Conservation (phyloP, 176 grass and related monocot species). For the Bromus sterilis region DNA sequence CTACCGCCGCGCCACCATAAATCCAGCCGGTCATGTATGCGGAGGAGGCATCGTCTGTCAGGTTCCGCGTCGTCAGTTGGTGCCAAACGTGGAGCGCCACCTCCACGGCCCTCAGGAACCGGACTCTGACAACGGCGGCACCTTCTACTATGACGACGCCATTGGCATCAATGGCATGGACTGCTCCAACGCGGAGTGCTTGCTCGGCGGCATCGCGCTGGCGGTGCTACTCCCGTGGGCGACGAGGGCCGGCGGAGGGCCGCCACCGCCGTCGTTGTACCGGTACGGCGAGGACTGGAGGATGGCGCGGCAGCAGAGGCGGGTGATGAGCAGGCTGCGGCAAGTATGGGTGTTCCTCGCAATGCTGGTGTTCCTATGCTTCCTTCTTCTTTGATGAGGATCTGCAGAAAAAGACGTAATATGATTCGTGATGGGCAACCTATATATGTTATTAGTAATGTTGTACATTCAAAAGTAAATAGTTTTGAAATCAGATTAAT, state of each 20-base stretch:
- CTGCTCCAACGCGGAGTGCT: neutral
- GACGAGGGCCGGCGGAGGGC: neutral
- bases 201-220: neutral
- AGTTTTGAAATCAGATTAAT: too few species aligned
- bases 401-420: neutral
- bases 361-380: neutral
- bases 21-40: neutral
- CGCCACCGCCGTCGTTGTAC: neutral
- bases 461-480: too few species aligned
- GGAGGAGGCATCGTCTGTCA: neutral
- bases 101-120: neutral
- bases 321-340: neutral
- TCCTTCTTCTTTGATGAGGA: neutral
- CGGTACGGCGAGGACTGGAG: neutral
- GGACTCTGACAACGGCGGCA: neutral
- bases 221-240: neutral
- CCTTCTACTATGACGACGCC: neutral
- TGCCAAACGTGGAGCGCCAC: neutral
- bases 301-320: neutral
- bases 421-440: too few species aligned
- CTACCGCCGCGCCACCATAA: neutral
- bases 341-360: neutral
- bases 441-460: too few species aligned
- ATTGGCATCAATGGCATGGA: neutral
- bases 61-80: neutral